phyloP scores from a whole-genome alignment of 306 rosid genomes.

The Acacia confusa region DNA sequence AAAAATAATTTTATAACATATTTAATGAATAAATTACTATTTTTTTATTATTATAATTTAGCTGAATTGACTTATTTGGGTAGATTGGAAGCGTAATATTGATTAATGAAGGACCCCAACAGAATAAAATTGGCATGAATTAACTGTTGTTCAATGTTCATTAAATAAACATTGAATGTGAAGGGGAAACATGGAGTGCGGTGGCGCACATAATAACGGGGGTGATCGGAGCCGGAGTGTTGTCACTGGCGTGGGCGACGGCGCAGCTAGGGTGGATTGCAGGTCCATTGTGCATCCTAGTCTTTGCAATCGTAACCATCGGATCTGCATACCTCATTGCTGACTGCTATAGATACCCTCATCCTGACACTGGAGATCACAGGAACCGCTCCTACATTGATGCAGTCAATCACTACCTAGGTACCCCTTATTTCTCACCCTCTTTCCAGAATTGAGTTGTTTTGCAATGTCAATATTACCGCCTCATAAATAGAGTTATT shows the following conservation, averaged over 20 bases:
- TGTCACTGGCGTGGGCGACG: conserved; percentile 57
- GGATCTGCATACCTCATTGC: conserved; percentile 35
- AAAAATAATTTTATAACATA: no score
- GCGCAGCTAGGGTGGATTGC: conserved; percentile 68
- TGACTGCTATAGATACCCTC: conserved; percentile 47
- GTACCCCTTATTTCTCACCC: not conserved
- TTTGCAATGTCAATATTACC: no score
- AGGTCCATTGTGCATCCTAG: conserved; percentile 47
- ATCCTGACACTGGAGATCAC: conserved; percentile 28
- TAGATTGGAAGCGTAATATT: no score
- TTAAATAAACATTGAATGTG: no score
- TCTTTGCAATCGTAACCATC: conserved; percentile 42
- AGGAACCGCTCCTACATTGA: conserved; percentile 34
- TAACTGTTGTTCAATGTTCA: no score
- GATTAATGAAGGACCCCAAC: no score
- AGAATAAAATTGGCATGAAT: no score
- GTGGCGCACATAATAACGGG: conserved; percentile 56
- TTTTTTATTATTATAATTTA: no score
- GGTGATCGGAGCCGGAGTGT: conserved; percentile 61
- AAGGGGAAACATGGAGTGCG: conserved; percentile 44
- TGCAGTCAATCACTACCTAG: conserved; percentile 44
- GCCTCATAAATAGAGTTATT: no score
- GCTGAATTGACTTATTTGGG: no score
- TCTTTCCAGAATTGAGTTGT: not conserved
- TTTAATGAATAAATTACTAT: no score